phyloP scores from a whole-genome alignment of 805 yeast species.

The Hanseniaspora lindneri region DNA sequence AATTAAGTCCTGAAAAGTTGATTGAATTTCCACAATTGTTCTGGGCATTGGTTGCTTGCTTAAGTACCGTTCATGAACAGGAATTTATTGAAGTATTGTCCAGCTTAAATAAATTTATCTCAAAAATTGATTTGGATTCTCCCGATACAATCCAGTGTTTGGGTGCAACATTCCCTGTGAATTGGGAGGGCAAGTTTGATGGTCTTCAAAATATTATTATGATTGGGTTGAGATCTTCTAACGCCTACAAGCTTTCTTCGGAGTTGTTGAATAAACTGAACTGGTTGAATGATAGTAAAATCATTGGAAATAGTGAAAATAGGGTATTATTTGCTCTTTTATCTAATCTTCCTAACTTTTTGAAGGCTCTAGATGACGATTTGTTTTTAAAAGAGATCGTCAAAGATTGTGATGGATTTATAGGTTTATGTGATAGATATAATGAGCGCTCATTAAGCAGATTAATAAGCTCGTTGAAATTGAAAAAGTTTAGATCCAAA shows the following conservation, averaged over 20 bases:
- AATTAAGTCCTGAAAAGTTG: constrained; percentile 61
- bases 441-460: constrained; percentile 52
- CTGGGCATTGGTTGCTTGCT: constrained; percentile 89
- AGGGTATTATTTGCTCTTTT: constrained; percentile 61
- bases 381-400: constrained; percentile 40
- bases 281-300: constrained; percentile 53
- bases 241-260: constrained; percentile 66
- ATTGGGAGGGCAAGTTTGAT: constrained; percentile 90
- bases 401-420: constrained; percentile 44
- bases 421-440: constrained; percentile 47
- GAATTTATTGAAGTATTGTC: constrained; percentile 84
- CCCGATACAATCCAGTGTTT: constrained; percentile 75
- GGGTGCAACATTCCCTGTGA: constrained; percentile 77
- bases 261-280: constrained; percentile 62
- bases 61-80: constrained; percentile 80
- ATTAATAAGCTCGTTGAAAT: constrained; percentile 63
- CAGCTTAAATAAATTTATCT: constrained; percentile 66
- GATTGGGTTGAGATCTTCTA: constrained; percentile 73
- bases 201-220: constrained; percentile 72
- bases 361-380: constrained; percentile 60
- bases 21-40: constrained; percentile 85
- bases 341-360: constrained; percentile 70
- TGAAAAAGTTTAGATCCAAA: constrained; percentile 74
- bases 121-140: constrained; percentile 76
- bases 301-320: constrained; percentile 60